Base-by-base conservation (phyloP, 2,329 filamentous ascomycete genomes). In the Plectosphaerella sp. region DNA sequence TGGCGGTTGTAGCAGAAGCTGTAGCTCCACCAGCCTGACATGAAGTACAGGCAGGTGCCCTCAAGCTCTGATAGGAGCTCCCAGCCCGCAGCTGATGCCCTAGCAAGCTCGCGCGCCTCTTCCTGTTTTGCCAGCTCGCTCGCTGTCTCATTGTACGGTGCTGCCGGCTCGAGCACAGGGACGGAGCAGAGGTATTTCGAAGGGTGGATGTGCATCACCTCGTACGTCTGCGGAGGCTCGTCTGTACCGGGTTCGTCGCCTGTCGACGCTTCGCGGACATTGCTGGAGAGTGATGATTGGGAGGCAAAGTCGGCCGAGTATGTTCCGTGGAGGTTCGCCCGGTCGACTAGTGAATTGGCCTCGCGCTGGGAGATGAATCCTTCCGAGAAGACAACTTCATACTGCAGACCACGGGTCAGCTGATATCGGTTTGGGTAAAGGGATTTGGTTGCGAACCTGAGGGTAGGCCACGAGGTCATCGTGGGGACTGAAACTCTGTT, bases 21-120 rank as follows among this genome's bases (percentile, higher is more conserved):
- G 71, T 97, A 97, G 64, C 88, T 94, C 92, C 92, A 97, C 92
- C 92, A 97, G 0, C 92, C 92, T 1, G 85, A 88, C 58, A 91
- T 74, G 58, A 78, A 83, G 73, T 93, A 96, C 57, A 97, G 81
- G 68, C 92, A 97, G 48, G 81, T 80, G 4, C 86, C 88, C 50
- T 92, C 82, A 69, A 97, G 86, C 24, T 86, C 84, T 57, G 82
- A 80, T 48, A 97, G 75, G 20, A 97, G 77, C 62, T 94, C 88
- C 79, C 89, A 88, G 6, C 92, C 92, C 47, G 84, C 85, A 33
- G 83, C 79, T 1, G 87, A 88, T 1, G 91, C 92, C 24, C 89
- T 84, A 41, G 80, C 82, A 10, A 95, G 79, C 68, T 96, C 91
- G 57, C 86, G 87, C 55, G 89, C 87, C 67, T 94, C 86, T 57